Percentiles rank a stretch among this genome's conserved stretches.
Conservation (phyloP, 805 yeast genomes). For the Cyberlindnera sargentensis region DNA sequence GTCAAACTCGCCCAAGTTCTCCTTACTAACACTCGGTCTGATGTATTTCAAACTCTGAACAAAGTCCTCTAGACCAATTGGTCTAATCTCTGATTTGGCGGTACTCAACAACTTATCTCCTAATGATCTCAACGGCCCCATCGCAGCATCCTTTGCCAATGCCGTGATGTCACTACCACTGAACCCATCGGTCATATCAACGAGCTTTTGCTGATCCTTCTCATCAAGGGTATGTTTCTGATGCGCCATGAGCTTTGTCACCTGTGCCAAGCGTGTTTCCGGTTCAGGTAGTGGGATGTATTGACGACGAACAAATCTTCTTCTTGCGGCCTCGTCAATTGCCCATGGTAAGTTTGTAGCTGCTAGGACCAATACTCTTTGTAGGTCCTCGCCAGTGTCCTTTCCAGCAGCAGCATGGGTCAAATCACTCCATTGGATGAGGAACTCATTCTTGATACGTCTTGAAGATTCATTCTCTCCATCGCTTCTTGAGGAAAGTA, state of each 20-base stretch:
- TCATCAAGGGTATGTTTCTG: constrained; percentile 64
- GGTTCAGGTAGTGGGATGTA: constrained; percentile 92
- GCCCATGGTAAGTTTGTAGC: constrained; percentile 98
- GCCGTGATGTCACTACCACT: constrained; percentile 95
- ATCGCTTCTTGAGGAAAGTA: constrained; percentile 73
- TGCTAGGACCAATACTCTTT: constrained; percentile 79
- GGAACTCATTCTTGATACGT: constrained; percentile 86
- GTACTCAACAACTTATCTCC: constrained; percentile 75
- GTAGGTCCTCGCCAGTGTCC: constrained; percentile 29
- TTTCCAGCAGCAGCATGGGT: constrained; percentile 76
- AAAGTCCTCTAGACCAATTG: constrained; percentile 72
- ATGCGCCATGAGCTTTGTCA: constrained; percentile 57
- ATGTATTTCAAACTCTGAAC: constrained; percentile 67
- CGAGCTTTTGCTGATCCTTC: constrained; percentile 53
- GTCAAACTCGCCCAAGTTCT: constrained; percentile 72
- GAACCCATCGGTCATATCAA: constrained; percentile 70
- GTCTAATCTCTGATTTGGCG: constrained; percentile 71
- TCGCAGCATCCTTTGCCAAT: constrained; percentile 94
- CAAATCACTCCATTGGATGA: constrained; percentile 92
- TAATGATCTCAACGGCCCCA: constrained; percentile 89
- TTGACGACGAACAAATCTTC: constrained; percentile 87
- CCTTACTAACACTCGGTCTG: constrained; percentile 81
- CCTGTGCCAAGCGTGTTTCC: constrained; percentile 72
- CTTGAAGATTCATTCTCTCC: constrained; percentile 85
- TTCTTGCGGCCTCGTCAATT: constrained; percentile 93